A percentile compares a stretch with the other conserved stretches of the same genome.
Evolutionary conservation across 805 yeast genomes (phyloP).

Genomic region (Metschnikowia cerradonensis): DNA sequence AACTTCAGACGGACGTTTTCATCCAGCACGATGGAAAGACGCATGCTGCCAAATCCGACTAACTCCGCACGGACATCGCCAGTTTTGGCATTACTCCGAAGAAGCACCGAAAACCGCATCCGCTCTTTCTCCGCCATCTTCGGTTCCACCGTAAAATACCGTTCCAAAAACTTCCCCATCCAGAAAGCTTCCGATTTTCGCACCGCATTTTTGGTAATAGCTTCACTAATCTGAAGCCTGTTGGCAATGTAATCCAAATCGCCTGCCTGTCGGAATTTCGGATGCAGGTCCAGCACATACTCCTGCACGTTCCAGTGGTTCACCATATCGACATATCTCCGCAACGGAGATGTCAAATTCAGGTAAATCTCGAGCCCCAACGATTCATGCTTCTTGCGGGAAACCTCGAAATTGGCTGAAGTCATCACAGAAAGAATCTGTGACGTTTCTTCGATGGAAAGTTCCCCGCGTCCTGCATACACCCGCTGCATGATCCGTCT

Average conservation of each 20-base stretch:
- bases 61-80: slow-evolving; percentile 27
- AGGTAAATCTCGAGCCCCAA: slow-evolving; percentile 62
- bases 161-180: slow-evolving; percentile 32
- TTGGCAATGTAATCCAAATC: slow-evolving; percentile 35
- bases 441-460: slow-evolving; percentile 39
- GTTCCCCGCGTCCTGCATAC: slow-evolving; percentile 15
- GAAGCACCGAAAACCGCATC: slow-evolving; percentile 21
- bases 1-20: slow-evolving; percentile 18
- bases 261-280: neutral
- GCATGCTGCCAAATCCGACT: slow-evolving; percentile 23
- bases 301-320: slow-evolving; percentile 67
- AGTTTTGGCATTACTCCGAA: slow-evolving; percentile 24
- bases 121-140: slow-evolving; percentile 16
- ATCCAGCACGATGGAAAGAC: slow-evolving; percentile 21
- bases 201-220: slow-evolving; percentile 28
- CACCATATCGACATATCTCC: slow-evolving; percentile 33
- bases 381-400: slow-evolving; percentile 51
- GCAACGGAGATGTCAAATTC: slow-evolving; percentile 59
- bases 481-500: slow-evolving; percentile 17
- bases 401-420: slow-evolving; percentile 48
- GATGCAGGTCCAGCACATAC: neutral
- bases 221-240: slow-evolving; percentile 45
- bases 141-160: slow-evolving; percentile 21
- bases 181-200: slow-evolving; percentile 33
- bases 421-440: slow-evolving; percentile 45